Evolutionary conservation across 768 basidiomycete species (phyloP).

Genomic region (Auricularia sp.): DNA sequence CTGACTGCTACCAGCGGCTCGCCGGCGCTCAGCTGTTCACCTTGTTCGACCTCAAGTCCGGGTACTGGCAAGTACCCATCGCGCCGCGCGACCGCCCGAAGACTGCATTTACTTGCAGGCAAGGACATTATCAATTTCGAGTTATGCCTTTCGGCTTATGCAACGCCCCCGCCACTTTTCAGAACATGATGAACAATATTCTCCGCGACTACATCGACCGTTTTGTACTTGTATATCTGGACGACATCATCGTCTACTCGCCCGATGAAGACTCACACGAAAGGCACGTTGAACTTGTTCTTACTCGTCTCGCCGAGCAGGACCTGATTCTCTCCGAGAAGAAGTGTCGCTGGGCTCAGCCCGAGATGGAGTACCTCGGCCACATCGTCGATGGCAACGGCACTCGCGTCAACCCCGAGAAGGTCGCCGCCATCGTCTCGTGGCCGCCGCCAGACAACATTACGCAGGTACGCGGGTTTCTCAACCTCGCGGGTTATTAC

Average conservation of each 20-base stretch:
- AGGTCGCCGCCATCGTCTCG: too few species aligned
- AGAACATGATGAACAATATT: constrained; percentile 7
- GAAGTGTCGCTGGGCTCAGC: constrained; percentile 2
- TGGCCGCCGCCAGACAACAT: too few species aligned
- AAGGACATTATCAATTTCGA: neutral
- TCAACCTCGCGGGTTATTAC: too few species aligned
- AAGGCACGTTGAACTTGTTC: constrained; percentile 4
- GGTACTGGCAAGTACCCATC: too few species aligned
- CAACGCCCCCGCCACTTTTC: constrained; percentile 3
- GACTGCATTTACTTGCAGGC: too few species aligned
- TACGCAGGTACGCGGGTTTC: too few species aligned
- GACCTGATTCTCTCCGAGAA: constrained; percentile 2
- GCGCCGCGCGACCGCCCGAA: too few species aligned
- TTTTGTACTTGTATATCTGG: constrained; percentile 11
- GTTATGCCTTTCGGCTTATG: constrained; percentile 11
- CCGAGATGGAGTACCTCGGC: neutral
- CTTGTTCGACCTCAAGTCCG: too few species aligned
- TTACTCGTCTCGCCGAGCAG: constrained; percentile 1
- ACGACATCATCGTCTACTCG: constrained; percentile 11
- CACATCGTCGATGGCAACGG: too few species aligned
- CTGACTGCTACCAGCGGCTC: too few species aligned
- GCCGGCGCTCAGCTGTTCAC: too few species aligned
- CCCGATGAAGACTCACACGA: constrained; percentile 5
- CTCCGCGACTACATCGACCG: constrained; percentile 7
- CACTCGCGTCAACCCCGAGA: too few species aligned